Evolutionary conservation across 352 stramenopile genomes (phyloP).

Genomic region (Phytophthora sp.): DNA sequence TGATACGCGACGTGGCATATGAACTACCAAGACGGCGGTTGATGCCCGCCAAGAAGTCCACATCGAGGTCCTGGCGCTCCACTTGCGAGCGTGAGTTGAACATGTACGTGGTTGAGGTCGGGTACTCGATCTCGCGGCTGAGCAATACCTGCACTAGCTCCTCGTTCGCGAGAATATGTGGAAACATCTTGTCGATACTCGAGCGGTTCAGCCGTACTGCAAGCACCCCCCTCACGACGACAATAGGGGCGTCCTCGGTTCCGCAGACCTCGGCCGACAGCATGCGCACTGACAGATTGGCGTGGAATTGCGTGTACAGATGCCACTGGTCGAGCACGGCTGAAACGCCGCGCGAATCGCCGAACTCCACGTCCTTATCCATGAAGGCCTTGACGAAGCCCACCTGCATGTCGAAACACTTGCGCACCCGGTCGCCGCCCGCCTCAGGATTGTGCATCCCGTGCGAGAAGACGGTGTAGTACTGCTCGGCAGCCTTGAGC

Average conservation of each 20-base stretch:
- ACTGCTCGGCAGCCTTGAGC: constrained; percentile 63
- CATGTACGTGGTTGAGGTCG: constrained; percentile 58
- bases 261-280: constrained; percentile 49
- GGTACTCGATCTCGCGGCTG: constrained; percentile 56
- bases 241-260: constrained; percentile 53
- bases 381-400: constrained; percentile 60
- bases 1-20: constrained; percentile 35
- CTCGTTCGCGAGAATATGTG: constrained; percentile 62
- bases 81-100: constrained; percentile 62
- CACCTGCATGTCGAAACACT: constrained; percentile 63
- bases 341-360: constrained; percentile 42
- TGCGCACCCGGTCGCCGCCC: constrained; percentile 34
- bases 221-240: constrained; percentile 50
- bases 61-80: constrained; percentile 53
- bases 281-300: constrained; percentile 43
- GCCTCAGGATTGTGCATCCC: constrained; percentile 58
- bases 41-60: constrained; percentile 66
- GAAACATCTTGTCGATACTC: constrained; percentile 75
- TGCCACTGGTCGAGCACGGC: constrained; percentile 66
- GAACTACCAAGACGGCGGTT: constrained; percentile 40
- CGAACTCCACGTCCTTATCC: constrained; percentile 49
- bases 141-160: constrained; percentile 62
- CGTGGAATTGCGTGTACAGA: constrained; percentile 66
- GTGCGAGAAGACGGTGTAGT: constrained; percentile 67
- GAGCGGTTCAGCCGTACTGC: constrained; percentile 53